Evolutionary conservation across 441 rosid genomes (phyloP).

Genomic region (Jatropha podagrica): DNA sequence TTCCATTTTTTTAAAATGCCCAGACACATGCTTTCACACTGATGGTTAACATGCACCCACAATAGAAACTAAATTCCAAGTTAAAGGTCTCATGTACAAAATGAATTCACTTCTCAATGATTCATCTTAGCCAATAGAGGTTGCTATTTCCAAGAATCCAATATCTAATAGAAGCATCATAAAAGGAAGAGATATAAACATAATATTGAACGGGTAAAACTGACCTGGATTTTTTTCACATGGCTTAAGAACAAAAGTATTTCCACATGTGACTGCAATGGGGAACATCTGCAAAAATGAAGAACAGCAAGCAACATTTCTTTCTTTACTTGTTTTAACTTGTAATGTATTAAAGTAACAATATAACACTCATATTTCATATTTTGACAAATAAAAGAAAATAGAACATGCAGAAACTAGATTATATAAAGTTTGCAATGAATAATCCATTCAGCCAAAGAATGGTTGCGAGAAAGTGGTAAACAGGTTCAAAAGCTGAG

Average conservation of each 20-base stretch:
- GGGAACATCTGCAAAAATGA: slow-evolving; percentile 26
- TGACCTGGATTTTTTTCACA: slow-evolving; percentile 31
- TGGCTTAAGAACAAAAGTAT: slow-evolving; percentile 31
- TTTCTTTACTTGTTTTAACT: background rate
- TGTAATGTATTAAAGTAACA: background rate
- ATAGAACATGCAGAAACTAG: background rate
- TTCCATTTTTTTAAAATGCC: background rate
- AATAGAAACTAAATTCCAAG: background rate
- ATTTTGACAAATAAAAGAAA: slow-evolving; percentile 1
- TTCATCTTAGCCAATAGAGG: background rate
- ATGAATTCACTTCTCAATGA: background rate
- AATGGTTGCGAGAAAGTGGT: background rate
- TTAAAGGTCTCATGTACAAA: background rate
- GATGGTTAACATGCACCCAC: background rate
- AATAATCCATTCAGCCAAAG: background rate
- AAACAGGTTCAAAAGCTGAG: background rate
- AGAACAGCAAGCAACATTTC: background rate
- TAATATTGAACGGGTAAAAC: background rate
- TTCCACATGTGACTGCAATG: slow-evolving; percentile 30
- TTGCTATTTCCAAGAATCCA: background rate
- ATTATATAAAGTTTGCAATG: background rate
- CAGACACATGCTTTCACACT: background rate
- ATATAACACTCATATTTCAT: background rate
- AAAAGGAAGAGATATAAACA: background rate
- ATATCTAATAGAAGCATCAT: background rate